Base-by-base conservation (phyloP, 305 asterid genomes). In the Plantago coronopus region DNA sequence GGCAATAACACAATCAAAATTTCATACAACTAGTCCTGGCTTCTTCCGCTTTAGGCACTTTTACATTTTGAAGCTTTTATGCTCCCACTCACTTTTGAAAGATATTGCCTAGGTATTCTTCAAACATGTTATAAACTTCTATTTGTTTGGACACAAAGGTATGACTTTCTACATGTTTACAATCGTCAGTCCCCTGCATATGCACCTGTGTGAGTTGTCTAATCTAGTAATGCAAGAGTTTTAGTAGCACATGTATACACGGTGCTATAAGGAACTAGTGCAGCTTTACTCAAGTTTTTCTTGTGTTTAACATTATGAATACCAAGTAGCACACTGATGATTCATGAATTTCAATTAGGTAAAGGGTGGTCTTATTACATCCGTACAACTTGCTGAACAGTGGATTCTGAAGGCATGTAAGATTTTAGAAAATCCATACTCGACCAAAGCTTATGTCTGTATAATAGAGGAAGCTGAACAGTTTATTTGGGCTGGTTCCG, bases 401-500 rank as follows among this genome's bases (percentile, higher is more conserved):
- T 91, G 98, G 98, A 72, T 78, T 56, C 54, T 68, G 75, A 84
- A 67, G 70, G 73, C 84, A 58, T 60, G 79, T 59, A 81, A 84
- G 81, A 76, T 86, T 74, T 74, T 86, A 69, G 77, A 83, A 71
- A 74, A 63, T 57, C 86, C 95, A 12, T 86, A 84, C 76, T 78
- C 88, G 44, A 64, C 75, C 66, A 79, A 74, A 64, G 75, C 90
- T 74, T 91, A 78, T 78, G 73, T 20, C 61, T 74, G 64, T 74
- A 85, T 87, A 67, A 70, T 88, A 27, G 83, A 84, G 73, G 91
- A 84, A 71, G 96, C 96, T 44, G 85, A 83, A 68, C 93, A 91
- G 70, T 91, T 88, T 81, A 76, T 86, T 74, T 91, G 98, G 98
- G 97, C 89, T 73, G 98, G 91, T 78, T 71, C 78, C 72, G 98